phyloP scores from a whole-genome alignment of 31 red algal species.

The Asparagopsis taxiformis region DNA sequence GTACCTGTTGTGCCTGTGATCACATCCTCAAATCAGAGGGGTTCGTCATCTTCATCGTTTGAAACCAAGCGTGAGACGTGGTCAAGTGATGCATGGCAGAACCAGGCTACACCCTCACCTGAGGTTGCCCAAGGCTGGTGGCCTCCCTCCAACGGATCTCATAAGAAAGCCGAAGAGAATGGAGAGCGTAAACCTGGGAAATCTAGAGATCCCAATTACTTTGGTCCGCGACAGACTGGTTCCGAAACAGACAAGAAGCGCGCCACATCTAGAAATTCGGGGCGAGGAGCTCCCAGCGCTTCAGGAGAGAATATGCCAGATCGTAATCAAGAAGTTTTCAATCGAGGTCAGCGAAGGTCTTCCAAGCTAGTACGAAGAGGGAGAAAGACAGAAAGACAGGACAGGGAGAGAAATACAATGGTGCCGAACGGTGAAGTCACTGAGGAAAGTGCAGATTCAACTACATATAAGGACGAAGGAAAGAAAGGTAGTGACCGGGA shows the following conservation, averaged over 20 bases:
- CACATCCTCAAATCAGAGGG: neutral
- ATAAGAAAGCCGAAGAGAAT: no score
- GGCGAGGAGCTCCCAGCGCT: neutral
- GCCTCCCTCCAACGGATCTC: neutral
- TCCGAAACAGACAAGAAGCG: neutral
- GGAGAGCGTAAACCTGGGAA: no score
- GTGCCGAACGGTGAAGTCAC: neutral
- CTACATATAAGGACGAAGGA: neutral
- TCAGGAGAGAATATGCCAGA: no score
- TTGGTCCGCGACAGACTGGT: no score
- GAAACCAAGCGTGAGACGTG: constrained; percentile 15
- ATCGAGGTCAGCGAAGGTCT: neutral
- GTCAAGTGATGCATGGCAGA: constrained; percentile 16
- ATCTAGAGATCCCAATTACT: no score
- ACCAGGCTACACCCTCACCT: neutral
- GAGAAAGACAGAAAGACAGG: neutral
- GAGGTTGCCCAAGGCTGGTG: neutral
- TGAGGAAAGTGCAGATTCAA: neutral
- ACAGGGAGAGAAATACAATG: neutral
- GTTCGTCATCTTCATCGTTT: constrained; percentile 4
- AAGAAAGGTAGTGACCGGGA: neutral
- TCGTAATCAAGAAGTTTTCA: neutral
- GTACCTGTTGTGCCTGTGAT: constrained; percentile 53
- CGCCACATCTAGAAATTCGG: neutral
- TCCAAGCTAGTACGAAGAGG: neutral